Conservation (phyloP, 805 yeast species). For the Pichia cephalocereana region DNA sequence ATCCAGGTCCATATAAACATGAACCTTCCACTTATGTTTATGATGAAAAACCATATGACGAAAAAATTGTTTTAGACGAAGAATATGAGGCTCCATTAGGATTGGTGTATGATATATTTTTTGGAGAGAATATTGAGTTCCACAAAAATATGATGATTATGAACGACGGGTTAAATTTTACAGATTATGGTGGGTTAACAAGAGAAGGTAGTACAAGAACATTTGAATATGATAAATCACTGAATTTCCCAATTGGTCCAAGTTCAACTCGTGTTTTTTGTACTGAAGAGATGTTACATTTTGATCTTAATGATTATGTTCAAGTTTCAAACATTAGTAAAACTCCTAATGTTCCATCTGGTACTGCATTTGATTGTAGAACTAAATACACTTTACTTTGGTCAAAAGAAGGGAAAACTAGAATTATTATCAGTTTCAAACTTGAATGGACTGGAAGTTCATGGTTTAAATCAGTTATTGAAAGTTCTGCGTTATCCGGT, state of each 20-base stretch:
- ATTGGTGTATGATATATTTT: conserved; percentile 55
- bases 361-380: conserved; percentile 65
- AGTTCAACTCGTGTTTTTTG: conserved; percentile 68
- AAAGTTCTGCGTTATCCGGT: conserved; percentile 74
- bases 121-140: conserved; percentile 47
- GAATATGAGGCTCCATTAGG: conserved; percentile 69
- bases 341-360: conserved; percentile 96
- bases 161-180: conserved; percentile 40
- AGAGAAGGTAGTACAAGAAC: conserved; percentile 33
- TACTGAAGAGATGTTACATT: conserved; percentile 47
- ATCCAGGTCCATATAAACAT: conserved; percentile 55
- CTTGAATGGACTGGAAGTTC: conserved; percentile 86
- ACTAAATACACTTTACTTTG: conserved; percentile 70
- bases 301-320: conserved; percentile 46
- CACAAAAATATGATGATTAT: conserved; percentile 30
- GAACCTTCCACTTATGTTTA: conserved; percentile 43
- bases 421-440: conserved; percentile 56
- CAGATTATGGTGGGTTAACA: conserved; percentile 31
- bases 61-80: conserved; percentile 41
- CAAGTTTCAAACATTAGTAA: conserved; percentile 52
- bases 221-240: conserved; percentile 63
- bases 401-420: conserved; percentile 56
- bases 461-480: conserved; percentile 88
- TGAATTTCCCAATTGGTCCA: conserved; percentile 84
- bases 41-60: conserved; percentile 38